Evolutionary conservation across 352 stramenopile species (phyloP).

Genomic region (Globisporangium irregulare): DNA sequence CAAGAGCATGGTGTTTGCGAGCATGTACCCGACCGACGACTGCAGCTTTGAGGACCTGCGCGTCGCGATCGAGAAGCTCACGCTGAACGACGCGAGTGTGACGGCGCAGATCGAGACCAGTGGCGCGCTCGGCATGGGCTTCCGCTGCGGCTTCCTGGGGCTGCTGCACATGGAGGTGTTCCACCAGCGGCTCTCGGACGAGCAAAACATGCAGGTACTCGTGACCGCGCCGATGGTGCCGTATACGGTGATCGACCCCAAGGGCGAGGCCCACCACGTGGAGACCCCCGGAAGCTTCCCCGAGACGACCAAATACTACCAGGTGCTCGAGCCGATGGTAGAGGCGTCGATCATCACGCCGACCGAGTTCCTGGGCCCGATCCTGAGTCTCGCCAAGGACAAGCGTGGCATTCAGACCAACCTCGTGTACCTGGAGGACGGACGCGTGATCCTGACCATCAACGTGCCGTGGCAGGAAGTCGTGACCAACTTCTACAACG

Average conservation of each 20-base stretch:
- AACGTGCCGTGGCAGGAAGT: constrained; percentile 98
- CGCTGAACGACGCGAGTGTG: constrained; percentile 97
- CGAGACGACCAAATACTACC: constrained; percentile 83
- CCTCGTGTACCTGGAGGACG: constrained; percentile 94
- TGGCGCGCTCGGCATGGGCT: constrained; percentile 93
- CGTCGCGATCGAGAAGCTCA: constrained; percentile 94
- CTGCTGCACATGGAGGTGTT: constrained; percentile 99
- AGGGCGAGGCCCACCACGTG: constrained; percentile 39
- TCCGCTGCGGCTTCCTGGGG: constrained; percentile 97
- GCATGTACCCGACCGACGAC: constrained; percentile 96
- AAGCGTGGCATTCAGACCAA: constrained; percentile 90
- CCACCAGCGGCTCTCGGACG: constrained; percentile 96
- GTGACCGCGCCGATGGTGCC: constrained; percentile 98
- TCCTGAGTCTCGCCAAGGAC: constrained; percentile 94
- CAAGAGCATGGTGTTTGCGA: constrained; percentile 98
- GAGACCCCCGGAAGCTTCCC: constrained; percentile 80
- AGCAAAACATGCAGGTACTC: constrained; percentile 97
- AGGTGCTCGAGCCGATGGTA: constrained; percentile 95
- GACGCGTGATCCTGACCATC: constrained; percentile 92
- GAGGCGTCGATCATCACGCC: constrained; percentile 96
- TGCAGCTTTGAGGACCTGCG: constrained; percentile 96
- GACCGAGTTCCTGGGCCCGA: constrained; percentile 91
- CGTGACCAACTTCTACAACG: constrained; percentile 99
- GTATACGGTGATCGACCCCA: constrained; percentile 88
- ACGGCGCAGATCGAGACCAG: constrained; percentile 94